Evolutionary conservation across 2,329 filamentous ascomycete genomes (phyloP), one percentile per base, ranked within the genome.

Genomic region (Stemphylium beticola): DNA sequence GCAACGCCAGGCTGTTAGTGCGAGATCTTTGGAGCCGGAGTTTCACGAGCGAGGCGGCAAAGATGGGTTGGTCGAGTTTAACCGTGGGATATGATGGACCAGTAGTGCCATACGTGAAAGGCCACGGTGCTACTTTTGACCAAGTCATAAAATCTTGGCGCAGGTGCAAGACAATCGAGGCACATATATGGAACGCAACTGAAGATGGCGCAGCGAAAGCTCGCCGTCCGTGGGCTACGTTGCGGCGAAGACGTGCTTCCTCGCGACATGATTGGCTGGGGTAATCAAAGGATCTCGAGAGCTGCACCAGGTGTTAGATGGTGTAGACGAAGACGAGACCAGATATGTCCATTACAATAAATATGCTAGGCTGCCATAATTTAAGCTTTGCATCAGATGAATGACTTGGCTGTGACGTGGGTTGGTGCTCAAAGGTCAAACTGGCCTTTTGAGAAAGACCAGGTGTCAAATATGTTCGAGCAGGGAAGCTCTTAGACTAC

Each of bases 61-160:
- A 60, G 84, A 85, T 49, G 93, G 91, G 0, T 82, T 92, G 80
- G 90, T 99, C n/a, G 91, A 96, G 74, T 98, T 99, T 78, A 98
- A 99, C 77, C 86, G 95, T 69, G 95, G 95, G 11, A 93, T 99
- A 67, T 97, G 79, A 76, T 54, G 44, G 36, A 40, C 26, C 38
- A 32, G 55, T 44, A 32, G 55, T 44, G 41, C 17, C 42, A 53
- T 17, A 17, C 15, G 42, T 9, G 33, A 48, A 39, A 45, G 34
- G 24, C 24, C 22, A 40, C 31, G 46, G 34, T 52, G 38, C 24
- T 38, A n/a, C 14, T 29, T 34, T 24, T 31, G 9, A 18, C 14
- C 29, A 32, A 15, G n/a, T 29, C 34, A 17, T 20, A 4, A 43
- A 15, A 33, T 33, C 12, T 14, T 14, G 12, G 10, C 33, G n/a